Conservation (phyloP, 106 monocot species). For the Triglochin maritima region DNA sequence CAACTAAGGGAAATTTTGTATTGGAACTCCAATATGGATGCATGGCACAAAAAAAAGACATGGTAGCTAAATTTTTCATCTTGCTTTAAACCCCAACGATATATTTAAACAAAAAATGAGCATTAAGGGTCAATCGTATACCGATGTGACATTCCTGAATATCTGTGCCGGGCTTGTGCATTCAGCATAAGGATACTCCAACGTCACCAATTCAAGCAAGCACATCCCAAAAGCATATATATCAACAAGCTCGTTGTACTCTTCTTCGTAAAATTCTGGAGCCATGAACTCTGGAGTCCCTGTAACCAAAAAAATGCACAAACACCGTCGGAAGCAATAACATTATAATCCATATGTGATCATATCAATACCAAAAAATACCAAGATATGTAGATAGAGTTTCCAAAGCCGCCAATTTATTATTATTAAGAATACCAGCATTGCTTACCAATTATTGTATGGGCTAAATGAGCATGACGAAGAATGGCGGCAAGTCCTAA, state of each 20-base stretch:
- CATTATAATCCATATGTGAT: no score
- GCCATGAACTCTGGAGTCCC: slow-evolving; percentile 72
- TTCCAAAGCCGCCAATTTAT: no score
- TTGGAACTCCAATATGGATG: no score
- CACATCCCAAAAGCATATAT: slow-evolving; percentile 78
- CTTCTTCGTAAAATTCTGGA: slow-evolving; percentile 65
- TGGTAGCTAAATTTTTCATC: no score
- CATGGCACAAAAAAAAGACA: no score
- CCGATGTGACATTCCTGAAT: slow-evolving; percentile 43
- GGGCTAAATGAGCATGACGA: slow-evolving; percentile 34
- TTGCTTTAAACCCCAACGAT: no score
- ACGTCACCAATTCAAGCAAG: slow-evolving; percentile 49
- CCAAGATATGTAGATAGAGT: no score
- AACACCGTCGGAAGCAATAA: neutral
- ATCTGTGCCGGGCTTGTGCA: slow-evolving; percentile 50
- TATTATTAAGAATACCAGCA: no score
- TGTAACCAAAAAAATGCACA: neutral
- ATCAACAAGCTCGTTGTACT: slow-evolving; percentile 65
- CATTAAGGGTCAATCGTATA: slow-evolving; percentile 2
- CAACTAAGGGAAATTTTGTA: no score
- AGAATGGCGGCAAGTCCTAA: slow-evolving; percentile 66
- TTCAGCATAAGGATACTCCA: slow-evolving; percentile 54
- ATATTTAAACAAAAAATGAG: no score
- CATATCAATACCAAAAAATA: no score
- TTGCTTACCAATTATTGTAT: slow-evolving; percentile 40